Evolutionary conservation across 805 yeast species (phyloP).

Genomic region (Ogataea paraovalis): DNA sequence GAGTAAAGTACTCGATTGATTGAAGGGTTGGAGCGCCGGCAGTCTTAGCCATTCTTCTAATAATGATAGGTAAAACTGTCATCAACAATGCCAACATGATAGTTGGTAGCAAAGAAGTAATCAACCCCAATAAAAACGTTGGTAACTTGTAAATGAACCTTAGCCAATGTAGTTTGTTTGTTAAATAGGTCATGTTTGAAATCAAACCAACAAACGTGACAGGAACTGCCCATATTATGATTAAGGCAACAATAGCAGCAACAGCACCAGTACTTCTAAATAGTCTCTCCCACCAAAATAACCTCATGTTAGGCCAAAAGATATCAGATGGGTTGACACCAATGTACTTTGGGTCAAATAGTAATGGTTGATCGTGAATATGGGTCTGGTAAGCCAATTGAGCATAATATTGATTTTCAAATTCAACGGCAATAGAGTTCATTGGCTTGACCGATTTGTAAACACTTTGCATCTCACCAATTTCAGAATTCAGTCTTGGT

Average conservation of each 20-base stretch:
- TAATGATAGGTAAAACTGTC: slow-evolving; percentile 62
- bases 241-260: slow-evolving; percentile 50
- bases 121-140: slow-evolving; percentile 47
- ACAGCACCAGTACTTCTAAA: slow-evolving; percentile 49
- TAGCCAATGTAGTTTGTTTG: slow-evolving; percentile 52
- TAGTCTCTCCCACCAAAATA: slow-evolving; percentile 77
- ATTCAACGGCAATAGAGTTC: slow-evolving; percentile 77
- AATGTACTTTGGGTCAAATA: slow-evolving; percentile 54
- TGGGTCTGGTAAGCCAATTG: slow-evolving; percentile 66
- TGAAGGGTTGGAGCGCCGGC: slow-evolving; percentile 57
- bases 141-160: slow-evolving; percentile 57
- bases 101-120: slow-evolving; percentile 69
- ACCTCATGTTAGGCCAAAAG: slow-evolving; percentile 68
- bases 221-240: slow-evolving; percentile 71
- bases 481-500: slow-evolving; percentile 55
- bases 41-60: slow-evolving; percentile 57
- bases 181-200: slow-evolving; percentile 62
- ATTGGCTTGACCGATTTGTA: slow-evolving; percentile 53
- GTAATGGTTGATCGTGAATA: slow-evolving; percentile 62
- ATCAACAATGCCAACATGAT: slow-evolving; percentile 60
- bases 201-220: slow-evolving; percentile 75
- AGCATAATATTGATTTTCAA: slow-evolving; percentile 70
- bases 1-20: slow-evolving; percentile 59
- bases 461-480: slow-evolving; percentile 48
- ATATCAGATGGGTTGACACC: slow-evolving; percentile 65